Conservation (phyloP, 345 rosid genomes). For the Rhodomyrtus tomentosa region DNA sequence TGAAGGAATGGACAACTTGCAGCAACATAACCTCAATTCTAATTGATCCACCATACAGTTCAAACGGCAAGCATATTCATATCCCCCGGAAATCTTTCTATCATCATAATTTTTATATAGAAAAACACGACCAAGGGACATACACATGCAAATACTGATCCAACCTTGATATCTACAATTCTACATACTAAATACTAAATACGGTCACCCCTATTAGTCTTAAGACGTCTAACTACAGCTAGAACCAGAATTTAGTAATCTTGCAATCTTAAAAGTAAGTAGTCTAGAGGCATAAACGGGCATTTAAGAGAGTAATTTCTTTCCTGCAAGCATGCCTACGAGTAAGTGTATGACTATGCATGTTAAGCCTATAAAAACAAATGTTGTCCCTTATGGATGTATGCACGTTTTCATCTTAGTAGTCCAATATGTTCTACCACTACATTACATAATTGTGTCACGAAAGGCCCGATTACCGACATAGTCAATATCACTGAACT, state of each 20-base stretch:
- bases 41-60: not conserved
- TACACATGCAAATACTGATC: not conserved
- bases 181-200: not conserved
- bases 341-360: not conserved
- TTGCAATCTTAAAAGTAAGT: not conserved
- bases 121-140: not conserved
- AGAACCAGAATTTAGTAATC: not conserved
- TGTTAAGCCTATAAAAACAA: not conserved
- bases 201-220: not conserved
- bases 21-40: not conserved
- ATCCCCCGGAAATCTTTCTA: not conserved
- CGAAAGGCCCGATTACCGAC: not conserved
- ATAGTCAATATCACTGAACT: not conserved
- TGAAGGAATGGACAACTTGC: not conserved
- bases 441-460: not conserved
- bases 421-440: not conserved
- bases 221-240: not conserved
- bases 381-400: not conserved
- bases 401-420: not conserved
- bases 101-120: not conserved
- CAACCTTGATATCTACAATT: not conserved
- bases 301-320: not conserved
- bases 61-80: not conserved
- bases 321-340: not conserved
- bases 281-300: not conserved